Conservation (phyloP, 164 flowering plant genomes). For the Vitis vinifera region ASM3070453v1 NC_081821.1:11410001-11410500, state of each 20-base stretch:
- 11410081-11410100: conserved; percentile 34
- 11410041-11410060: conserved; percentile 10
- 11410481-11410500: not conserved
- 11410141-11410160: conserved; percentile 45
- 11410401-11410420: conserved; percentile 38
- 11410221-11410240: not conserved
- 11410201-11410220: conserved; percentile 2
- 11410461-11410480: not conserved
- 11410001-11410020: conserved; percentile 20
- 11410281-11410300: conserved; percentile 15
- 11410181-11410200: conserved; percentile 4
- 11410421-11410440: conserved; percentile 29
- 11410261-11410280: not conserved
- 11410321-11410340: conserved; percentile 36
- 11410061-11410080: conserved; percentile 28
- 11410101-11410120: conserved; percentile 38
- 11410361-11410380: conserved; percentile 14
- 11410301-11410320: conserved; percentile 24
- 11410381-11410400: conserved; percentile 51
- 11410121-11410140: conserved; percentile 22
- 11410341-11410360: conserved; percentile 51
- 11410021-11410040: conserved; percentile 14
- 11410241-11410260: conserved; percentile 9
- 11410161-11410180: conserved; percentile 19
- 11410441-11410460: conserved; percentile 6